Evolutionary conservation across 2,329 filamentous ascomycete genomes (phyloP), one percentile per base, ranked within the genome.

Genomic region (Chaetomiaceae sp.): DNA sequence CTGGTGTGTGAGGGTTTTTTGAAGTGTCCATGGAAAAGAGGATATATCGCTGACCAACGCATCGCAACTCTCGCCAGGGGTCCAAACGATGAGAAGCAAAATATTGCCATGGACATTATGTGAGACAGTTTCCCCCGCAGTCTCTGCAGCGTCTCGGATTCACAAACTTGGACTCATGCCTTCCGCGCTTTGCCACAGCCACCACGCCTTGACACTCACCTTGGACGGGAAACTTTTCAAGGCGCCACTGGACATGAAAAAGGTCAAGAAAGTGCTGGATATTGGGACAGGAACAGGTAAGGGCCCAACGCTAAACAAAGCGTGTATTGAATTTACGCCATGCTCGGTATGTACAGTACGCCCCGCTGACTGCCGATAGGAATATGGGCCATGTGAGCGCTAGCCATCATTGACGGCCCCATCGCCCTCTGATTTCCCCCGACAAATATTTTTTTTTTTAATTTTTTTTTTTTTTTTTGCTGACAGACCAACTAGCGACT

Each of bases 401-500:
- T 32, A 27, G 25, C 25, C 25, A 27, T 27, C n/a, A n/a, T n/a
- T n/a, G n/a, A n/a, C n/a, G n/a, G n/a, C n/a, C n/a, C n/a, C n/a
- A n/a, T n/a, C n/a, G n/a, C n/a, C n/a, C n/a, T n/a, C n/a, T n/a
- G n/a, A n/a, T n/a, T n/a, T n/a, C n/a, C n/a, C n/a, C n/a, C n/a
- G n/a, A n/a, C n/a, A n/a, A n/a, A n/a, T n/a, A n/a, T n/a, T n/a
- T n/a, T n/a, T n/a, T n/a, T n/a, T n/a, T n/a, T n/a, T n/a, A n/a
- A 27, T 27, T 27, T 9, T 9, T 27, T 27, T 27, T 5, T 5
- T 27, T 5, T 27, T 27, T 27, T 13, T 34, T 18, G 21, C 5
- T 16, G 4, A 7, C 16, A 14, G 16, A 1, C 7, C 1, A 29
- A 4, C n/a, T 14, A 54, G 81, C 56, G 77, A 77, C 56, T 58